phyloP scores from a whole-genome alignment of 148 eudicot genomes.

The Euryodendron excelsum region DNA sequence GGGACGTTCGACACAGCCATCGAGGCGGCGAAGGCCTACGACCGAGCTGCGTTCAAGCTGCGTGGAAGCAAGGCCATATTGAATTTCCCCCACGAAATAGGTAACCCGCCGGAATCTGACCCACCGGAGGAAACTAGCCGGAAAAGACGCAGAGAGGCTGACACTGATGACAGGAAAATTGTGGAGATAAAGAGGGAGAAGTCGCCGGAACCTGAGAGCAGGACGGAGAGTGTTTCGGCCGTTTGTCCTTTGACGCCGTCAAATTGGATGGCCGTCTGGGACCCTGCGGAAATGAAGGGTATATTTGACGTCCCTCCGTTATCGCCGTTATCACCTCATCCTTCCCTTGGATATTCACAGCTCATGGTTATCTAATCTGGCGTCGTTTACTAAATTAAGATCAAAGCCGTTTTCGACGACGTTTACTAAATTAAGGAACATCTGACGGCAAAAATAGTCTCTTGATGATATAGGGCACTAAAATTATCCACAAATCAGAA shows the following conservation, averaged over 20 bases:
- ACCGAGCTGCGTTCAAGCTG: constrained; percentile 30
- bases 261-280: constrained; percentile 34
- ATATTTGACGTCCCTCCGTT: constrained; percentile 37
- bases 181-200: constrained; percentile 17
- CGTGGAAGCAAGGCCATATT: constrained; percentile 32
- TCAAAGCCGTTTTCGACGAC: not conserved
- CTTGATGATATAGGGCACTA: not conserved
- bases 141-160: constrained; percentile 23
- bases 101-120: not conserved
- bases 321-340: constrained; percentile 34
- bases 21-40: constrained; percentile 36
- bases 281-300: constrained; percentile 18
- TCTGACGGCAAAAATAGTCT: not conserved
- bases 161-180: not conserved
- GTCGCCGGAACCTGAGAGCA: not conserved
- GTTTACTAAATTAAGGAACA: not conserved
- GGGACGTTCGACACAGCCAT: constrained; percentile 33
- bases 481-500: not conserved
- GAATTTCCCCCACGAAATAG: constrained; percentile 32
- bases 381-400: not conserved
- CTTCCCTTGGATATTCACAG: constrained; percentile 13
- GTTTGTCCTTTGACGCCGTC: constrained; percentile 41
- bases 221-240: not conserved
- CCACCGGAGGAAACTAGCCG: not conserved
- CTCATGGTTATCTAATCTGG: constrained; percentile 20